Evolutionary conservation across 1,139 yeast genomes (phyloP).

Genomic region (Debaryomyces sp.): DNA sequence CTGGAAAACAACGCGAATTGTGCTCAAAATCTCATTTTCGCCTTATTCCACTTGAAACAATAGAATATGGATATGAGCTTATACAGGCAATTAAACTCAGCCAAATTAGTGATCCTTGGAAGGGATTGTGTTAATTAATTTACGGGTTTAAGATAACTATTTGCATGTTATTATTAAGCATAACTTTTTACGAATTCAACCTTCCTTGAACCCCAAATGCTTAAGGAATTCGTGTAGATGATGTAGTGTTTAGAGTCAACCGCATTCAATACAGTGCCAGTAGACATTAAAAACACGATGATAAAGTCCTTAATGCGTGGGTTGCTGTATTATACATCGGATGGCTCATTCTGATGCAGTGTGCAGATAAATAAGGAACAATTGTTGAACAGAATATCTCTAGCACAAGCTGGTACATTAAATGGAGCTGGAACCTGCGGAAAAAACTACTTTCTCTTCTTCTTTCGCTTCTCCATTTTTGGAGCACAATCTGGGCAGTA

Average conservation of each 20-base stretch:
- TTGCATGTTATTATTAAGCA: neutral
- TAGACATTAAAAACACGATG: neutral
- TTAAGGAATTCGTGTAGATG: neutral
- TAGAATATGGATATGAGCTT: neutral
- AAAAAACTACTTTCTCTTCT: constrained; percentile 36
- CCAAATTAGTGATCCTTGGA: neutral
- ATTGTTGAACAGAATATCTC: neutral
- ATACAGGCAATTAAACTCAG: neutral
- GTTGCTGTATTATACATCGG: neutral
- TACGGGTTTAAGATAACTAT: neutral
- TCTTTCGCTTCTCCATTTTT: constrained; percentile 50
- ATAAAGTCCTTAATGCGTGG: neutral
- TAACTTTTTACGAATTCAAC: neutral
- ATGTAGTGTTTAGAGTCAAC: neutral
- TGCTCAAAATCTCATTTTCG: constrained; percentile 4
- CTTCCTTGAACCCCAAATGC: neutral
- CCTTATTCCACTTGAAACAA: neutral
- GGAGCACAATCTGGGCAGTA: constrained; percentile 70
- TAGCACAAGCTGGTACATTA: neutral
- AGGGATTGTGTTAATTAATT: neutral
- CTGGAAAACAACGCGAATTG: constrained; percentile 3
- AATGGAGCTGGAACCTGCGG: neutral
- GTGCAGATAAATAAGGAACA: neutral
- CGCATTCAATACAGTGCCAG: neutral
- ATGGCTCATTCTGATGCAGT: neutral